phyloP scores from a whole-genome alignment of 805 yeast genomes.

The Myxozyma udenii region DNA sequence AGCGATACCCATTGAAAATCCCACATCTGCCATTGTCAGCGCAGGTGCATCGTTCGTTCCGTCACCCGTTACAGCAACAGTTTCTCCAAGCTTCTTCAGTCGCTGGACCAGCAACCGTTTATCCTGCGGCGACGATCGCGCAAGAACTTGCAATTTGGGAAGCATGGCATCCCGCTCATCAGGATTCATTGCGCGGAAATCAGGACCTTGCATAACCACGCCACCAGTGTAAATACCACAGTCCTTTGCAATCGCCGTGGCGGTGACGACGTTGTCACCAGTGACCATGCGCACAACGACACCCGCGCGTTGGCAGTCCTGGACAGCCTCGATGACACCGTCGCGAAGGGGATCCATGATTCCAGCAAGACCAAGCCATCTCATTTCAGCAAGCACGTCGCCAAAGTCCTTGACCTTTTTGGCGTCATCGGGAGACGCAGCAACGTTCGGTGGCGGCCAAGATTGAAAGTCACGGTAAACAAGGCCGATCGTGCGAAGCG shows the following conservation, averaged over 20 bases:
- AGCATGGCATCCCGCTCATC: slow-evolving; percentile 56
- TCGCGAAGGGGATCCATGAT: slow-evolving; percentile 91
- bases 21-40: slow-evolving; percentile 92
- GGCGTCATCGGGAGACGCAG: slow-evolving; percentile 26
- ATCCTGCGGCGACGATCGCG: slow-evolving; percentile 95
- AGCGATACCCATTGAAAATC: slow-evolving; percentile 96
- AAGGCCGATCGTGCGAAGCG: slow-evolving; percentile 83
- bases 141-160: slow-evolving; percentile 79
- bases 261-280: slow-evolving; percentile 91
- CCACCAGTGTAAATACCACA: slow-evolving; percentile 70
- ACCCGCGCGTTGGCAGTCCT: slow-evolving; percentile 83
- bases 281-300: slow-evolving; percentile 97
- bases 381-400: slow-evolving; percentile 38
- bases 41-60: slow-evolving; percentile 99
- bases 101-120: slow-evolving; percentile 82
- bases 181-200: slow-evolving; percentile 63
- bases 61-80: slow-evolving; percentile 98
- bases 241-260: slow-evolving; percentile 80
- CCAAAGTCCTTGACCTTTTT: slow-evolving; percentile 25
- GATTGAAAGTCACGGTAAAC: slow-evolving; percentile 68
- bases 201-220: slow-evolving; percentile 90
- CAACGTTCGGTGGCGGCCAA: slow-evolving; percentile 68
- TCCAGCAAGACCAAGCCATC: slow-evolving; percentile 77
- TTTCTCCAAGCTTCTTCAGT: slow-evolving; percentile 75
- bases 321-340: slow-evolving; percentile 87